phyloP scores from a whole-genome alignment of 768 basidiomycete species.

The Lactarius quietus region DNA sequence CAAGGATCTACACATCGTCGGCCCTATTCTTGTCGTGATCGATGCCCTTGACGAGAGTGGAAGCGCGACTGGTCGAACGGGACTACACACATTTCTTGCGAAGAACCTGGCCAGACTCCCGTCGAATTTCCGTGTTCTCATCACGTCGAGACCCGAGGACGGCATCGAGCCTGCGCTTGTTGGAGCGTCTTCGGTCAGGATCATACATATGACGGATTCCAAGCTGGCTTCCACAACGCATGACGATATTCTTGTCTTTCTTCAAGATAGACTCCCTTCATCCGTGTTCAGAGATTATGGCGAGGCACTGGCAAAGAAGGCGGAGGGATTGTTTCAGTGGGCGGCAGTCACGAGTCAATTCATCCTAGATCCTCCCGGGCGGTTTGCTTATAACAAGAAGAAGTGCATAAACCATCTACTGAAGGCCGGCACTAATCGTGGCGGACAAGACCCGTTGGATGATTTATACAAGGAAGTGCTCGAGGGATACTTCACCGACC shows the following conservation, averaged over 20 bases:
- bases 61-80: background rate
- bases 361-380: background rate
- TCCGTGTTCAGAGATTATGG: background rate
- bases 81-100: conserved; percentile 1
- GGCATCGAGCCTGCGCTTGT: background rate
- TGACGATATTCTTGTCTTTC: background rate
- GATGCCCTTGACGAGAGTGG: conserved; percentile 5
- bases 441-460: background rate
- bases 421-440: background rate
- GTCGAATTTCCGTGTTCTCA: background rate
- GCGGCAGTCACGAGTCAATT: background rate
- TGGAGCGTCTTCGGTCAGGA: background rate
- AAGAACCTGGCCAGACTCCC: background rate
- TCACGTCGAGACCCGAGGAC: background rate
- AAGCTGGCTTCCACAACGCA: background rate
- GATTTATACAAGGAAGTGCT: background rate
- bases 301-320: background rate
- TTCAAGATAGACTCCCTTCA: background rate
- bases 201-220: background rate
- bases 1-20: background rate
- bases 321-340: background rate
- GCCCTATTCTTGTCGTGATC: background rate
- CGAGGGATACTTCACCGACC: background rate
- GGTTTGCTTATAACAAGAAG: background rate
- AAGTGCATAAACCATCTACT: background rate